Conservation (phyloP, 805 yeast species). For the Ogataea nakhonphanomensis region DNA sequence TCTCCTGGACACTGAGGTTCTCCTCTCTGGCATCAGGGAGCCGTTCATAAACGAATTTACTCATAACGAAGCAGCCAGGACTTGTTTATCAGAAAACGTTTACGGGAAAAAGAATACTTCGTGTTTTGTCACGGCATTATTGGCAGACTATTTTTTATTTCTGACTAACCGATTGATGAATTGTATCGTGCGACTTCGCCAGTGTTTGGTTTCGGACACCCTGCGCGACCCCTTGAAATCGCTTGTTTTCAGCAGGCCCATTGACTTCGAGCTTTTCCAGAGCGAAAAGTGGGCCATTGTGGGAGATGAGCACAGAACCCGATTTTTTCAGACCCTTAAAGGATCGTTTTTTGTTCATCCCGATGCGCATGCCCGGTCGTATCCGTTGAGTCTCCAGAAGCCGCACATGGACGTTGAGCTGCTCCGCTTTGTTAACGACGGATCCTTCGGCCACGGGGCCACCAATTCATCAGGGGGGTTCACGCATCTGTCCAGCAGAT, state of each 20-base stretch:
- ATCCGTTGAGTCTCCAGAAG: conserved; percentile 51
- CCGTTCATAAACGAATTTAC: conserved; percentile 10
- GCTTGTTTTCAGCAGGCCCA: conserved; percentile 37
- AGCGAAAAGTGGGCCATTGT: conserved; percentile 51
- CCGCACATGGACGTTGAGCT: conserved; percentile 38
- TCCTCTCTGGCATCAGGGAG: conserved; percentile 36
- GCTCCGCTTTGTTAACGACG: conserved; percentile 36
- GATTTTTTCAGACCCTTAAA: conserved; percentile 53
- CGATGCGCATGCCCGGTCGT: conserved; percentile 43
- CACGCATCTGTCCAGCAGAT: conserved; percentile 84
- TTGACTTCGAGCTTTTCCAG: conserved; percentile 37
- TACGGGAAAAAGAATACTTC: background rate
- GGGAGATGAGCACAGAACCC: conserved; percentile 50
- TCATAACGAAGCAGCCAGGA: conserved; percentile 4
- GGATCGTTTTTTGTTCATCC: conserved; percentile 54
- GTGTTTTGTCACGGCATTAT: background rate
- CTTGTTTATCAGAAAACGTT: conserved; percentile 10
- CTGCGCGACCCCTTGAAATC: background rate
- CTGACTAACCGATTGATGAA: background rate
- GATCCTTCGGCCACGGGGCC: conserved; percentile 34
- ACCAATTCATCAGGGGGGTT: conserved; percentile 40
- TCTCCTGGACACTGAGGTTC: conserved; percentile 32
- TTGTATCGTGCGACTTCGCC: conserved; percentile 2
- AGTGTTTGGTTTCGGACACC: conserved; percentile 1
- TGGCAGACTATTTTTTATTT: conserved; percentile 3